Evolutionary conservation across 2,329 filamentous ascomycete genomes (phyloP), one percentile per base, ranked within the genome.

Genomic region (Ophiocordyceps sinensis): DNA sequence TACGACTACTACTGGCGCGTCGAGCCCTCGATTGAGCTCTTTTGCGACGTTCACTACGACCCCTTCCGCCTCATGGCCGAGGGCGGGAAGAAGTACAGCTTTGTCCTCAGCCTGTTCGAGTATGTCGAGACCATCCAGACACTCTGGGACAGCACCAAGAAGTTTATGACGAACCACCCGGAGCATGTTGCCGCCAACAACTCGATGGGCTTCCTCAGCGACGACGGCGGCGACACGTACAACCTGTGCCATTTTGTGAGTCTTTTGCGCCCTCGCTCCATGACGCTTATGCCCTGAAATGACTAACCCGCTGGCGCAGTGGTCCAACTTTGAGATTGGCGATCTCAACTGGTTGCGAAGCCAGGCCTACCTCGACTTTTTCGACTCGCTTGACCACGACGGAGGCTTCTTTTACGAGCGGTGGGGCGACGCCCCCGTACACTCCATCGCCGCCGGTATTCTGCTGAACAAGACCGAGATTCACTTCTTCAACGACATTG

Each of bases 1-100:
- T 98, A 94, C 64, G 91, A 98, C 59, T 98, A 86, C 77, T 98
- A 98, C 75, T 98, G 91, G 91, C 85, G 93, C 51, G 91, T 98
- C 13, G 91, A 98, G 72, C 91, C 91, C 53, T 91, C 85, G 64
- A 79, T 98, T 58, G 85, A 96, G 69, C 81, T 98, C 46, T 95
- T 78, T 73, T 98, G 91, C 66, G 91, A 98, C 58, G 75, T 98
- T 55, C 75, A 86, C 63, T 94, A 94, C 63, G 91, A 98, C 57
- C 85, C 91, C 8, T 98, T 98, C 79, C 85, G 85, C 49, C 87
- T 78, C 68, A 95, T 98, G 87, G 80, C 82, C 52, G 88, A 96
- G 58, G 79, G 94, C 65, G 82, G 84, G 62, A 98, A 96, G 70
- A 96, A 95, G 68, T 98, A 98, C 75, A 89, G 85, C 60, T 98